These are phyloP conservation scores for Solanum pennellii DNA, from an alignment of 257 asterid species.

Conservation along the genomic window DNA sequence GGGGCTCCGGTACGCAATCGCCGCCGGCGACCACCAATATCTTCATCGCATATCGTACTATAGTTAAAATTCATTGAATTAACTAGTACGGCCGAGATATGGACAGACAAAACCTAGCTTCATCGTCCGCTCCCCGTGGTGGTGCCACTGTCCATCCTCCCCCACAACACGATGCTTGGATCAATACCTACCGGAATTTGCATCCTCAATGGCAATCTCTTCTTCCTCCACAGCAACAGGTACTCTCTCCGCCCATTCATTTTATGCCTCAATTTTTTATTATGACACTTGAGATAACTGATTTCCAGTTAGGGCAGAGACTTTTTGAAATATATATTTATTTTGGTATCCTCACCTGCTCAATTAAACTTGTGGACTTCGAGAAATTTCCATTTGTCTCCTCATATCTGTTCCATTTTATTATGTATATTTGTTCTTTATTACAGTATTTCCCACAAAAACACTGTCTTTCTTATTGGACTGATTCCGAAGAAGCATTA, in stretches of 20 bases:
- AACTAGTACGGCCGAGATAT: conserved; percentile 7
- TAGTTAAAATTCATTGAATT: neutral
- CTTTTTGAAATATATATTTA: neutral
- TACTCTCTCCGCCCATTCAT: conserved; percentile 10
- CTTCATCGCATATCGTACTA: neutral
- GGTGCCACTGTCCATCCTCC: conserved; percentile 21
- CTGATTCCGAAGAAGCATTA: neutral
- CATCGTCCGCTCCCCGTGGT: conserved; percentile 34
- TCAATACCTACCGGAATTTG: conserved; percentile 32
- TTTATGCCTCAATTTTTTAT: neutral
- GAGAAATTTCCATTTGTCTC: neutral
- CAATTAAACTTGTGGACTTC: neutral
- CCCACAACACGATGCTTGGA: conserved; percentile 83
- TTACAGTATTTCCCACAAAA: neutral
- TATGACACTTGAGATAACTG: neutral
- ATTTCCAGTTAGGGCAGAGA: neutral
- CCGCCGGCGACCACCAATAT: neutral
- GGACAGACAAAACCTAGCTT: conserved; percentile 77
- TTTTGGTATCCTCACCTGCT: neutral
- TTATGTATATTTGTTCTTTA: neutral
- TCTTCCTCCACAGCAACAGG: conserved; percentile 37
- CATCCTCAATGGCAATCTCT: conserved; percentile 55
- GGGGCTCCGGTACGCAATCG: neutral
- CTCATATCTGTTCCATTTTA: neutral
- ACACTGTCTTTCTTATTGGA: neutral